Base-by-base conservation (phyloP, 352 stramenopile genomes). In the Phytophthora rubi region DNA sequence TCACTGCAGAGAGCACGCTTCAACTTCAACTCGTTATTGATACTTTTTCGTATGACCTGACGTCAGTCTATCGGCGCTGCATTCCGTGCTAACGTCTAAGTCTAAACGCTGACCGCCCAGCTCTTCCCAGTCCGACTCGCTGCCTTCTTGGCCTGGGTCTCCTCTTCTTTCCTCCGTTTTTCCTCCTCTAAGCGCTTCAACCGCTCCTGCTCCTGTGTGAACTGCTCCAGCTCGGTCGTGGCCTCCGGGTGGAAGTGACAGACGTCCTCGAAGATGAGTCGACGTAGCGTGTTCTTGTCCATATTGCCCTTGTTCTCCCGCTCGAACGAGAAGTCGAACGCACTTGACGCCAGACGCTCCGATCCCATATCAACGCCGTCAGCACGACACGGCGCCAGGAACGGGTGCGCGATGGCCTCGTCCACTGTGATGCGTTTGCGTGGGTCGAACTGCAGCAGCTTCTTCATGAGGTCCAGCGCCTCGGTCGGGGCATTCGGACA, bases 361-460 rank as follows among this genome's bases (percentile, higher is more conserved):
- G 74, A 79, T 48, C 57, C 63, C 69, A 75, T 68, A 39, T 92
- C 82, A 28, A 72, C 71, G 28, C 85, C 80, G 12, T 85, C 62
- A 1, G 75, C 77, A 58, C 73, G 92, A 67, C 77, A 97, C 49
- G 71, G 69, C 1, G 74, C 76, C 30, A 97, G 68, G 68, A 97
- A 95, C 45, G 88, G 82, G 59, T 97, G 89, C 15, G 79, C 76
- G 35, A 96, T 82, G 42, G 86, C 88, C 33, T 91, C 85, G 63
- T 92, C 83, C 44, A 94, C 80, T 7, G 79, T 80, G 33, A 93
- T 80, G 18, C 88, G 80, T 64, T 88, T 89, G 21, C 79, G 75
- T 5, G 96, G 95, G 66, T 98, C 92, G 64, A 98, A 98, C 55
- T 80, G 71, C 13, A 98, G 75, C 76, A 98, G 79, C 33, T 81